Evolutionary conservation across 164 flowering plant genomes (phyloP).

Genomic region (Dillenia turbinata): DNA sequence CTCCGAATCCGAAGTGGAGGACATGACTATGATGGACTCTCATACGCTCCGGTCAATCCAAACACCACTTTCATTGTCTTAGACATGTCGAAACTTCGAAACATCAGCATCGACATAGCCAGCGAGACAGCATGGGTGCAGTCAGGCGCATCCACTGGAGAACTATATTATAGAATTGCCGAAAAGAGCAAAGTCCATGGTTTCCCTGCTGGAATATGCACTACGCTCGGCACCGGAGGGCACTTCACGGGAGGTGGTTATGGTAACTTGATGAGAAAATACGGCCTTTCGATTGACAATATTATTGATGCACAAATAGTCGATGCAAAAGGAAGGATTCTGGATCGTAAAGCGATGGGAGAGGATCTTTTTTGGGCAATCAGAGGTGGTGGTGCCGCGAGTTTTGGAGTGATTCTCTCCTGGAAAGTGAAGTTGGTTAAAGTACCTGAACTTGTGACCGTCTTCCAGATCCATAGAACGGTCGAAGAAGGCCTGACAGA

Average conservation of each 20-base stretch:
- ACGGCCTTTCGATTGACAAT: constrained; percentile 40
- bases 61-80: background rate
- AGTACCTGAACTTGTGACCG: constrained; percentile 18
- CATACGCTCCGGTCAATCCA: background rate
- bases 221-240: constrained; percentile 37
- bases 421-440: constrained; percentile 16
- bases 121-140: constrained; percentile 34
- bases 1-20: background rate
- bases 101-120: background rate
- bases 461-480: constrained; percentile 5
- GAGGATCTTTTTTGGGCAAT: constrained; percentile 58
- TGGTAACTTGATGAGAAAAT: constrained; percentile 41
- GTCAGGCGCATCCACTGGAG: constrained; percentile 37
- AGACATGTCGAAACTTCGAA: background rate
- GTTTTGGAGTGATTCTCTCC: constrained; percentile 1
- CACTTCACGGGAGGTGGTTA: constrained; percentile 44
- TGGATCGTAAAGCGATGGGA: constrained; percentile 43
- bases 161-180: constrained; percentile 28
- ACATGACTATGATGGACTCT: background rate
- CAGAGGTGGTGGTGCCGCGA: constrained; percentile 38
- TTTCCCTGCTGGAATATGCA: constrained; percentile 40
- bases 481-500: constrained; percentile 2
- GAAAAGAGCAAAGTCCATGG: constrained; percentile 31
- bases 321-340: constrained; percentile 29
- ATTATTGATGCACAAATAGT: constrained; percentile 36